Conservation (phyloP, 192 early-diverging fungal species). For the Borealophlyctis nickersoniae region DNA sequence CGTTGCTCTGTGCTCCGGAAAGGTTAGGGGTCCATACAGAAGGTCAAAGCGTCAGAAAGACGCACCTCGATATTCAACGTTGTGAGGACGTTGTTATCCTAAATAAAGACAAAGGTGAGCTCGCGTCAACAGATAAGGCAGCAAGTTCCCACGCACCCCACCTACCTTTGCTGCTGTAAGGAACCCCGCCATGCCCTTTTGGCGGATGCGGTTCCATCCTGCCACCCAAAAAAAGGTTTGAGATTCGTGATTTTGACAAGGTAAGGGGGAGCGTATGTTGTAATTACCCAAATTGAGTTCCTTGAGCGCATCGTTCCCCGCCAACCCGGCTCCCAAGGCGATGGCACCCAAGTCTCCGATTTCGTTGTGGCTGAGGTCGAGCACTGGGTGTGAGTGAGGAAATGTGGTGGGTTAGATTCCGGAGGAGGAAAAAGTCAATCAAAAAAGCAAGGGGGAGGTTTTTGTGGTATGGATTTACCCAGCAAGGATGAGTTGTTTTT, state of each 20-base stretch:
- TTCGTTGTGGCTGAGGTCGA: conserved; percentile 50
- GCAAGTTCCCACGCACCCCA: neutral
- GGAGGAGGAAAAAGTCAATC: too few relatives aligned
- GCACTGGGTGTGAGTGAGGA: conserved; percentile 22
- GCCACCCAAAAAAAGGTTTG: neutral
- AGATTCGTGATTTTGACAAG: conserved; percentile 4
- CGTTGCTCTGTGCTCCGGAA: conserved; percentile 43
- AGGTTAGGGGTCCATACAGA: too few relatives aligned
- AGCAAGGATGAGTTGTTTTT: conserved; percentile 46
- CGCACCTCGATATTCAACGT: conserved; percentile 30
- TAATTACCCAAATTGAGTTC: conserved; percentile 47
- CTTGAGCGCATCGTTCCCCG: conserved; percentile 40
- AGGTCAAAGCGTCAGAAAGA: neutral
- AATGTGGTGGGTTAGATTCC: too few relatives aligned
- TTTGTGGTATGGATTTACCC: conserved; percentile 27
- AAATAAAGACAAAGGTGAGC: neutral
- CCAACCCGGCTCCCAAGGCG: conserved; percentile 43
- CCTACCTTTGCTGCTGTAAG: conserved; percentile 39
- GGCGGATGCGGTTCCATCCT: conserved; percentile 49
- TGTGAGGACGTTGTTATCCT: conserved; percentile 34
- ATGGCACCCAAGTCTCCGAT: conserved; percentile 53
- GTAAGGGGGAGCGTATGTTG: too few relatives aligned
- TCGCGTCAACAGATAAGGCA: neutral
- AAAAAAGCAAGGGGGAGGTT: too few relatives aligned
- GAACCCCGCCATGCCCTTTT: conserved; percentile 40